Percentiles rank a stretch among this genome's conserved stretches.
Conservation (phyloP, 805 yeast genomes). For the Hanseniaspora nectarophila region DNA sequence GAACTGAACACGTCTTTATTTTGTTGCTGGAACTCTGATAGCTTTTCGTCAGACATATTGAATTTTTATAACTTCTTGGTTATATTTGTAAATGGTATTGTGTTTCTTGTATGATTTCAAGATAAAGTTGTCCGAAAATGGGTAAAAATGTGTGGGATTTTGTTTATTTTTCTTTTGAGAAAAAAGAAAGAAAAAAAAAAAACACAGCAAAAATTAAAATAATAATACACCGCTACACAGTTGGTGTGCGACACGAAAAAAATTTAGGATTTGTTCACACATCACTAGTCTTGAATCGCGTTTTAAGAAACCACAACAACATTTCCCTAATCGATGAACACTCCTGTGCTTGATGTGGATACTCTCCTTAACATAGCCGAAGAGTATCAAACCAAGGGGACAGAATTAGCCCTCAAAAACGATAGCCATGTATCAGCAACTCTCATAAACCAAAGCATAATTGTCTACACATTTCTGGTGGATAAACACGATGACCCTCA, state of each 20-base stretch:
- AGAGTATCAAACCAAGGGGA: neutral
- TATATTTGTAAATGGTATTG: no score
- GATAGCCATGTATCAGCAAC: constrained; percentile 14
- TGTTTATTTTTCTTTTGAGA: neutral
- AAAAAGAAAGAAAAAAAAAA: no score
- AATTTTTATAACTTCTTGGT: no score
- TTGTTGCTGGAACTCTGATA: constrained; percentile 28
- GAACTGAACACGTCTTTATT: constrained; percentile 29
- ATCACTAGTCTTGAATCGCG: no score
- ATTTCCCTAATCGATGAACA: neutral
- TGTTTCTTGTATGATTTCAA: no score
- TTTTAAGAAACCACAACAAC: neutral
- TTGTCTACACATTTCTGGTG: constrained; percentile 16
- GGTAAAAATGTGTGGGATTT: no score
- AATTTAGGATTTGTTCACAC: no score
- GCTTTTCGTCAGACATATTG: constrained; percentile 29
- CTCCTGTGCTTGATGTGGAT: neutral
- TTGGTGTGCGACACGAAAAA: neutral
- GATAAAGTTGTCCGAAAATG: no score
- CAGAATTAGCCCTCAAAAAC: neutral
- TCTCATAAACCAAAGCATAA: constrained; percentile 25
- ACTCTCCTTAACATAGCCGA: neutral
- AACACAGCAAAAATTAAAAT: no score
- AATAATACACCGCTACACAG: neutral
- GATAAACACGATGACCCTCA: neutral